These are phyloP conservation scores for Clonostachys solani DNA, from an alignment of 2,329 filamentous ascomycete species.

Conservation along the genomic window DNA sequence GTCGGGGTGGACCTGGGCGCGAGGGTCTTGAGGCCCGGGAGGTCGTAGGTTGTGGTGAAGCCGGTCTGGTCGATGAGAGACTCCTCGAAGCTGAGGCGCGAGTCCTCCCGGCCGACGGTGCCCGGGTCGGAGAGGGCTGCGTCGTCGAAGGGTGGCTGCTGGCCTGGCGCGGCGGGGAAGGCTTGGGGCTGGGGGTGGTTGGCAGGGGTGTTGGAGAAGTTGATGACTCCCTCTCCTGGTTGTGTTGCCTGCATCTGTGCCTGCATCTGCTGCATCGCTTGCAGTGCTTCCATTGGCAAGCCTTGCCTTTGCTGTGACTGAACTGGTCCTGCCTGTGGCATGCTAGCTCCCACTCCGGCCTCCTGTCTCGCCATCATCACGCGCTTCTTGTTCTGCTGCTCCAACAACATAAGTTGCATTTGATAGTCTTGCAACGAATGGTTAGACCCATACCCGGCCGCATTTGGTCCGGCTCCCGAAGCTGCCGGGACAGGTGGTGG, in stretches of 20 bases:
- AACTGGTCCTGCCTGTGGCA: neutral
- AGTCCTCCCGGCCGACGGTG: neutral
- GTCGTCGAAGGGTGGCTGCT: too few species aligned
- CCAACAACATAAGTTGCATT: constrained; percentile 80
- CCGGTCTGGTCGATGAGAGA: constrained; percentile 54
- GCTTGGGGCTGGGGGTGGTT: too few species aligned
- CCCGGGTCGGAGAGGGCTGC: neutral
- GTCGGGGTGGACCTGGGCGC: constrained; percentile 43
- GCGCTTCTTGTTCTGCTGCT: constrained; percentile 74
- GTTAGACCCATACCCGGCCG: constrained; percentile 52
- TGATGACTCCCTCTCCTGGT: too few species aligned
- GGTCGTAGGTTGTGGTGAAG: constrained; percentile 56
- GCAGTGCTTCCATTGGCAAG: too few species aligned
- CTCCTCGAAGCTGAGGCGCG: constrained; percentile 30
- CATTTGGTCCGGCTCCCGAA: constrained; percentile 40
- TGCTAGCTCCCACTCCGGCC: constrained; percentile 56
- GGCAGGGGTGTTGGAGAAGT: too few species aligned
- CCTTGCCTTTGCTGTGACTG: too few species aligned
- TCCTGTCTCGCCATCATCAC: constrained; percentile 68
- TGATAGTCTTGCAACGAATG: constrained; percentile 83
- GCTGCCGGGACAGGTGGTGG: constrained; percentile 12
- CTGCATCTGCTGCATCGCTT: too few species aligned
- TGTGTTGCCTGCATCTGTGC: too few species aligned
- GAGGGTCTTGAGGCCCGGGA: constrained; percentile 54
- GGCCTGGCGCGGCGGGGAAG: too few species aligned